A percentile compares a stretch with the other conserved stretches of the same genome.
These are phyloP conservation scores for Ophiocytium majus DNA, from an alignment of 352 stramenopile genomes.

Conservation along the genomic window DNA sequence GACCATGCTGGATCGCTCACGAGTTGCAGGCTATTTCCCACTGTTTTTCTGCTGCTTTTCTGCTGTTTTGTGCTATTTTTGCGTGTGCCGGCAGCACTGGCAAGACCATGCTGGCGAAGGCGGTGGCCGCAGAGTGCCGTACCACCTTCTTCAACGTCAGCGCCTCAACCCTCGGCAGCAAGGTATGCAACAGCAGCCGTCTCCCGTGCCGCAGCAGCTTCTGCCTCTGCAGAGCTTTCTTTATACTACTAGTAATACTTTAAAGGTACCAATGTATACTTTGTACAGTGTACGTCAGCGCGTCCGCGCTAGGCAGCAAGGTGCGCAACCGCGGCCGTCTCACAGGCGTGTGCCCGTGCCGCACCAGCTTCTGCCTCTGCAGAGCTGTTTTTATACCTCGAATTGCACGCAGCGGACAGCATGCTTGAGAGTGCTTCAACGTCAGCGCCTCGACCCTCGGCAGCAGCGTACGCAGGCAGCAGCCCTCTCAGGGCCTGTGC, in stretches of 20 bases:
- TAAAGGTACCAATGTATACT: neutral
- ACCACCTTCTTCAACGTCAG: slow-evolving; percentile 97
- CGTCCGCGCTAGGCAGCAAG: slow-evolving; percentile 63
- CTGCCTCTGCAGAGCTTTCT: slow-evolving; percentile 85
- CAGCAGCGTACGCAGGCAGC: neutral
- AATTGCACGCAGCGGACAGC: no score
- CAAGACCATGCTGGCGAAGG: slow-evolving; percentile 97
- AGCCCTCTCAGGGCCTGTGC: no score
- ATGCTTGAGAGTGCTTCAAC: neutral
- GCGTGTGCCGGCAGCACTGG: slow-evolving; percentile 78
- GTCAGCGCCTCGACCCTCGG: neutral
- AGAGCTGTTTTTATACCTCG: neutral
- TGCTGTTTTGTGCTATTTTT: no score
- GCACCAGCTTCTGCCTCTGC: neutral
- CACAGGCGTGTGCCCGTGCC: neutral
- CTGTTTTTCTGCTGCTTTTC: no score
- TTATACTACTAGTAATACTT: slow-evolving; percentile 57
- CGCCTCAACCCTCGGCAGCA: slow-evolving; percentile 63
- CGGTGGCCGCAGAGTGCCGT: slow-evolving; percentile 88
- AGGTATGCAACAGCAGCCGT: slow-evolving; percentile 20
- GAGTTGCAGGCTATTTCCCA: no score
- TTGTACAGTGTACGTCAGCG: slow-evolving; percentile 63
- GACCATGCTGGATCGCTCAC: no score
- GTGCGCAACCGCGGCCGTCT: neutral
- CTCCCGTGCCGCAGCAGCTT: slow-evolving; percentile 77